These are phyloP conservation scores for Dactylella cylindrospora DNA, from an alignment of 2,329 filamentous ascomycete species.

Conservation along the genomic window DNA sequence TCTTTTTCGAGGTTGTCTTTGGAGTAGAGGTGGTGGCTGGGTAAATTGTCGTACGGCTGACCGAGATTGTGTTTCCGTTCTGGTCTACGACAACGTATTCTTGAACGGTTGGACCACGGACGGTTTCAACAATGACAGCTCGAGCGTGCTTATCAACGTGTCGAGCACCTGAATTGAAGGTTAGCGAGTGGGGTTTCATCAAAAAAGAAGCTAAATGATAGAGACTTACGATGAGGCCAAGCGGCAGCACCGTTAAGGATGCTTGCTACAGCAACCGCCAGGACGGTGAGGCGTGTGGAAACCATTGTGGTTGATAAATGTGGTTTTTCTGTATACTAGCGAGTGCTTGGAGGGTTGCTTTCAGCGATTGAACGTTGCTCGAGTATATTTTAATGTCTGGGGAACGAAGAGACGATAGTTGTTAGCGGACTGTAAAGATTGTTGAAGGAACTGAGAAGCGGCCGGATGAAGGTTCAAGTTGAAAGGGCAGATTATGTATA, in stretches of 20 bases:
- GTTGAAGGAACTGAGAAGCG: no score
- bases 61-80: conserved; percentile 16
- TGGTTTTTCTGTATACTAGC: neutral
- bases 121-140: neutral
- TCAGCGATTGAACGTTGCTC: no score
- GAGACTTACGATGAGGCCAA: conserved; percentile 25
- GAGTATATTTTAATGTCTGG: no score
- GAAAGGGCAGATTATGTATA: no score
- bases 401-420: no score
- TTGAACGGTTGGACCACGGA: conserved; percentile 11
- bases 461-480: no score
- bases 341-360: no score
- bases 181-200: neutral
- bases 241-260: conserved; percentile 24
- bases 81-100: conserved; percentile 15
- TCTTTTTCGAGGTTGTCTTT: neutral
- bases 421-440: no score
- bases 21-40: conserved; percentile 7
- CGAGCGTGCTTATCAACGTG: neutral
- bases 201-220: neutral
- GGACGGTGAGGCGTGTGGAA: conserved; percentile 24
- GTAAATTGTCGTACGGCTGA: neutral
- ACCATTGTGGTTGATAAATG: conserved; percentile 26
- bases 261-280: conserved; percentile 22
- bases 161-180: neutral